These are phyloP conservation scores for Arthroderma sp. DNA, from an alignment of 2,329 filamentous ascomycete species.

Conservation along the genomic window DNA sequence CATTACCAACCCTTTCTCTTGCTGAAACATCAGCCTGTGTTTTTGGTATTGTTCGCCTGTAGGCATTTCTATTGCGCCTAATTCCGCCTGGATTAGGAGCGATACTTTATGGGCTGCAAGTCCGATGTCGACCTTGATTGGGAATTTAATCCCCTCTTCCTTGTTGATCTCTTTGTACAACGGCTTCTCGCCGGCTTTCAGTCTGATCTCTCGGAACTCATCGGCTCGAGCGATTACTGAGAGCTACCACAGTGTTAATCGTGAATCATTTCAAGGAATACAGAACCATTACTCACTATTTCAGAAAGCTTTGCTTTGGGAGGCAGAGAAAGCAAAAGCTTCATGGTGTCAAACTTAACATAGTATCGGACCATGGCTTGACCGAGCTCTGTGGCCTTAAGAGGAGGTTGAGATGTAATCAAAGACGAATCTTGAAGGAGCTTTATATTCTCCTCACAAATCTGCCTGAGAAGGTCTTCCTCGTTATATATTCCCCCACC, in stretches of 20 bases:
- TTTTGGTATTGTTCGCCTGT: slow-evolving; percentile 44
- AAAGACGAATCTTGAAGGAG: slow-evolving; percentile 50
- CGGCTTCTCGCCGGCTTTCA: slow-evolving; percentile 55
- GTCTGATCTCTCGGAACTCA: slow-evolving; percentile 60
- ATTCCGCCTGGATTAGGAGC: slow-evolving; percentile 60
- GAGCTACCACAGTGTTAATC: slow-evolving; percentile 36
- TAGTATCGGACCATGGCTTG: slow-evolving; percentile 75
- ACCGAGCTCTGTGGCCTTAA: slow-evolving; percentile 59
- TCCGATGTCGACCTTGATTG: slow-evolving; percentile 54
- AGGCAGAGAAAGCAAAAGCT: slow-evolving; percentile 50
- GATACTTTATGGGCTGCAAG: slow-evolving; percentile 61
- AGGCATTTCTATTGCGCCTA: slow-evolving; percentile 53
- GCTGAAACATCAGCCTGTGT: slow-evolving; percentile 43
- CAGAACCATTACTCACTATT: slow-evolving; percentile 43
- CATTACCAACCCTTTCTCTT: slow-evolving; percentile 52
- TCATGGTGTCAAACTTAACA: slow-evolving; percentile 69
- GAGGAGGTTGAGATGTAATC: slow-evolving; percentile 35
- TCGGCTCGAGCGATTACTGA: slow-evolving; percentile 51
- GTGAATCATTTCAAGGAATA: background rate
- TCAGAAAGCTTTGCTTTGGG: slow-evolving; percentile 48
- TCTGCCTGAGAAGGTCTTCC: slow-evolving; percentile 53
- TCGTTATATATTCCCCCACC: slow-evolving; percentile 37
- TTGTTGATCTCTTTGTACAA: slow-evolving; percentile 62
- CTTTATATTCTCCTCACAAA: slow-evolving; percentile 56
- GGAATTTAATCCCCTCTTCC: slow-evolving; percentile 53